Percentiles rank a stretch among this genome's conserved stretches.
phyloP scores from a whole-genome alignment of 805 yeast species.

The Trichomonascus vanleenenianus region DNA sequence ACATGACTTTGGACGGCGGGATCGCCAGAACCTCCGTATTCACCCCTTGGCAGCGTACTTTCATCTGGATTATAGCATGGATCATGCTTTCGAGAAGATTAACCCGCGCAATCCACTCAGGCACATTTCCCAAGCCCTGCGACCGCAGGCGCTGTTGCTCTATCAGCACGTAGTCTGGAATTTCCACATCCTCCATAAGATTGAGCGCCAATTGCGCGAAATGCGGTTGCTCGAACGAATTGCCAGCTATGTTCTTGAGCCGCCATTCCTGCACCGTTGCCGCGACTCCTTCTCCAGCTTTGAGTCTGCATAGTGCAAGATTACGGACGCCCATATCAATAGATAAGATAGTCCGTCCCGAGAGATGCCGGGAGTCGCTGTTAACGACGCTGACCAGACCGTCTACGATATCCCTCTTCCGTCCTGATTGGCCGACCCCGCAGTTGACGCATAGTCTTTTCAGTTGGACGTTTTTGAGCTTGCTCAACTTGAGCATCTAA shows the following conservation, averaged over 20 bases:
- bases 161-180: constrained; percentile 39
- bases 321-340: constrained; percentile 30
- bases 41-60: constrained; percentile 6
- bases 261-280: constrained; percentile 13
- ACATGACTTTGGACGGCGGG: constrained; percentile 20
- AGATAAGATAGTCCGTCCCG: constrained; percentile 19
- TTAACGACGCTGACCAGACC: constrained; percentile 2
- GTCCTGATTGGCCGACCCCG: constrained; percentile 18
- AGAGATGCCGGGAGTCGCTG: constrained; percentile 1
- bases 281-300: background rate
- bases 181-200: constrained; percentile 8
- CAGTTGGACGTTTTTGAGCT: constrained; percentile 10
- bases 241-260: constrained; percentile 6
- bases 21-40: constrained; percentile 16
- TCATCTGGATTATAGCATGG: constrained; percentile 22
- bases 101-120: constrained; percentile 44
- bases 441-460: constrained; percentile 14
- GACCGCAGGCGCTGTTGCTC: constrained; percentile 54
- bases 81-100: constrained; percentile 49
- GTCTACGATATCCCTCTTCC: constrained; percentile 11
- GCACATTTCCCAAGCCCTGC: constrained; percentile 37
- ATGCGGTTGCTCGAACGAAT: constrained; percentile 20
- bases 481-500: background rate
- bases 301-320: constrained; percentile 24
- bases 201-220: constrained; percentile 21